Evolutionary conservation across 2,329 filamentous ascomycete genomes (phyloP), one percentile per base, ranked within the genome.

Genomic region (Curvularia eragrostidis): DNA sequence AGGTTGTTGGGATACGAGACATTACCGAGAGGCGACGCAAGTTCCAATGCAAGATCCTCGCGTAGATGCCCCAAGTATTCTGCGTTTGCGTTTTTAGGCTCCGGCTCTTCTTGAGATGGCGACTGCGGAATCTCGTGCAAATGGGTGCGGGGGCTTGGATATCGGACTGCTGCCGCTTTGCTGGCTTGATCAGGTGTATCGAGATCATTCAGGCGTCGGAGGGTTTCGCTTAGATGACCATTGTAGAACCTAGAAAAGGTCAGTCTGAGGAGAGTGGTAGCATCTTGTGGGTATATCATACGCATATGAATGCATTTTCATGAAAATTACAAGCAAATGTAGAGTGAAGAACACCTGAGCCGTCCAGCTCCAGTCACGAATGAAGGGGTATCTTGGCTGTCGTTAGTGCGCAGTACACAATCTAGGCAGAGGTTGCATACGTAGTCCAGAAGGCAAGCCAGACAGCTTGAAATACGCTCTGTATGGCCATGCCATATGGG

Each of bases 241-340:
- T 97, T 98, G 81, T 99, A 99, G 77, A 98, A 99, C 23, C 74
- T 77, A 38, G 9, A 30, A 12, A 12, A n/a, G n/a, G 34, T 57
- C 10, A 62, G 56, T 19, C 8, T 28, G 2, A 12, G 23, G 10
- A 12, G 7, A 3, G 5, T 48, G n/a, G 9, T 21, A 9, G 9
- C 8, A 39, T 18, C 6, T 38, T 15, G 2, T 15, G 3, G 19
- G 26, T 19, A 21, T 26, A 7, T 49, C 73, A 21, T 61, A 77
- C 72, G 92, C 91, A 73, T 97, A 99, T 5, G 93, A 97, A 77
- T 99, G 95, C 87, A 98, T 95, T 82, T 99, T 99, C 95, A 99
- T 99, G 49, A 97, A 87, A 19, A 99, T 83, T 7, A 91, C 89
- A 78, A 99, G 87, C 42, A 93, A 89, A 77, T 99, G 95, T 32